phyloP scores from a whole-genome alignment of 495 filamentous ascomycete species.

The Podospora bellae-mahoneyi region DNA sequence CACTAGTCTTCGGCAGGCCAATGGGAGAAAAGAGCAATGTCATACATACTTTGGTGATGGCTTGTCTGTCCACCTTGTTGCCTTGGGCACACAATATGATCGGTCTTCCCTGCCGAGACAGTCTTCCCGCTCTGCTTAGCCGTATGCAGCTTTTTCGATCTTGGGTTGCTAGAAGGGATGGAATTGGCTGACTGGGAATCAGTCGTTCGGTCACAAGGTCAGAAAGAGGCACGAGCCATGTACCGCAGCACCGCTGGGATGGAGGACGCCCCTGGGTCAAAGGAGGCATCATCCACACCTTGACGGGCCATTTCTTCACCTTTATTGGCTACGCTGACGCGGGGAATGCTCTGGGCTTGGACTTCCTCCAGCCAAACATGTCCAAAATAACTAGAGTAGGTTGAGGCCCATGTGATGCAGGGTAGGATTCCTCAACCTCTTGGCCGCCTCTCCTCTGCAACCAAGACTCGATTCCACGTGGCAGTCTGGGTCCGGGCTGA shows the following conservation, averaged over 20 bases:
- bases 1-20: constrained; percentile 12
- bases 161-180: neutral
- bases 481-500: constrained; percentile 5
- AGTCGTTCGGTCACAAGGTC: neutral
- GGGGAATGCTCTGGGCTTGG: constrained; percentile 14
- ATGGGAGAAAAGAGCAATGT: constrained; percentile 30
- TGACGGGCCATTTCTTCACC: neutral
- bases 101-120: neutral
- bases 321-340: constrained; percentile 22
- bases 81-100: constrained; percentile 10
- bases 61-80: constrained; percentile 15
- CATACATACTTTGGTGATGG: constrained; percentile 22
- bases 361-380: neutral
- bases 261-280: neutral
- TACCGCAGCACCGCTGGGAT: neutral
- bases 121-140: constrained; percentile 9
- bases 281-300: neutral
- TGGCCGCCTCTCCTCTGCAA: constrained; percentile 6
- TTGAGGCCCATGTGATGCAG: constrained; percentile 20
- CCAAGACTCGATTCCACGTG: constrained; percentile 20
- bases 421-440: neutral
- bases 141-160: constrained; percentile 18
- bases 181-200: neutral
- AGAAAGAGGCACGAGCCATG: constrained; percentile 6
- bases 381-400: constrained; percentile 8